These are phyloP conservation scores for Triticum aestivum DNA, from an alignment of 176 grass and related monocot genomes.

Conservation along the genomic window IWGSC_CS_RefSeq_v2.1 NC_057813.1:630784173-630784672, in stretches of 20 bases:
- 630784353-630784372: slow-evolving; percentile 68
- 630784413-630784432: slow-evolving; percentile 73
- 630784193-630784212: slow-evolving; percentile 71
- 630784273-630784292: slow-evolving; percentile 50
- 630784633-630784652: slow-evolving; percentile 93
- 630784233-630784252: slow-evolving; percentile 54
- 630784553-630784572: slow-evolving; percentile 23
- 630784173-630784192: slow-evolving; percentile 63
- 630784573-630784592: slow-evolving; percentile 45
- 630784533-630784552: neutral
- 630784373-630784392: slow-evolving; percentile 69
- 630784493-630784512: slow-evolving; percentile 10
- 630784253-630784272: slow-evolving; percentile 91
- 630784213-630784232: slow-evolving; percentile 39
- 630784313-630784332: slow-evolving; percentile 75
- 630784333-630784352: slow-evolving; percentile 64
- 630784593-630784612: slow-evolving; percentile 81
- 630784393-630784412: slow-evolving; percentile 83
- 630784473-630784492: slow-evolving; percentile 63
- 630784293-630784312: slow-evolving; percentile 51
- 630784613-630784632: slow-evolving; percentile 98
- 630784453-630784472: slow-evolving; percentile 86
- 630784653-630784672: slow-evolving; percentile 98
- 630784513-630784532: neutral
- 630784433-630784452: slow-evolving; percentile 93